Base-by-base conservation (phyloP, 305 asterid species). In the Fraxinus albicans region DNA sequence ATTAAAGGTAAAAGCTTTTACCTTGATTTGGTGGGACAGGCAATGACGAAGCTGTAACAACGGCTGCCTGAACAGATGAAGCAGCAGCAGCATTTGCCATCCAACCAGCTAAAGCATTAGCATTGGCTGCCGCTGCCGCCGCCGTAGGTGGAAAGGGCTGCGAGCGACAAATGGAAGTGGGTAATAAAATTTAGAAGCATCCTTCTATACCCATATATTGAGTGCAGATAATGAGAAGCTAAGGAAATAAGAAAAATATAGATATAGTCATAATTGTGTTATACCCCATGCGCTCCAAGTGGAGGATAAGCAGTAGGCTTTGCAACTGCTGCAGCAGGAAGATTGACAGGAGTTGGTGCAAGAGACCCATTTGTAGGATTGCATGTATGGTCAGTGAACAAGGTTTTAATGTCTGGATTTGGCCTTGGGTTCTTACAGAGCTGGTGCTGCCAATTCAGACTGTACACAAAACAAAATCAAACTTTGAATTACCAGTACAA, bases 371-470 rank as follows among this genome's bases (percentile, higher is more conserved):
- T 95, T 63, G 94, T 89, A 79, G 98, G 97, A 83, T 81, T 85
- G 89, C 98, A 95, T 63, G 95, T 86, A 83, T 95, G 98, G 87
- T 95, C 98, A 7, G 85, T 86, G 87, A 95, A 95, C 86, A 95
- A 90, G 81, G 98, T 95, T 87, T 93, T 95, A 73, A 95, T 95
- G 88, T 95, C 98, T 60, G 98, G 98, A 81, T 95, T 95, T 70
- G 94, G 90, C 94, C 97, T 91, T 6, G 97, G 98, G 85, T 92
- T 93, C 90, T 95, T 95, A 83, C 98, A 95, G 31, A 95, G 94
- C 90, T 95, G 98, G 89, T 95, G 98, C 91, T 95, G 98, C 98
- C 98, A 95, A 88, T 95, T 95, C 87, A 95, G 90, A 89, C 98
- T 95, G 91, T 86, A 90, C 53, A 80, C 44, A 85, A 77, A 73